A percentile compares a stretch with the other conserved stretches of the same genome.
Evolutionary conservation across 2,329 filamentous ascomycete species (phyloP).

Genomic region (Claviceps lovelessii): DNA sequence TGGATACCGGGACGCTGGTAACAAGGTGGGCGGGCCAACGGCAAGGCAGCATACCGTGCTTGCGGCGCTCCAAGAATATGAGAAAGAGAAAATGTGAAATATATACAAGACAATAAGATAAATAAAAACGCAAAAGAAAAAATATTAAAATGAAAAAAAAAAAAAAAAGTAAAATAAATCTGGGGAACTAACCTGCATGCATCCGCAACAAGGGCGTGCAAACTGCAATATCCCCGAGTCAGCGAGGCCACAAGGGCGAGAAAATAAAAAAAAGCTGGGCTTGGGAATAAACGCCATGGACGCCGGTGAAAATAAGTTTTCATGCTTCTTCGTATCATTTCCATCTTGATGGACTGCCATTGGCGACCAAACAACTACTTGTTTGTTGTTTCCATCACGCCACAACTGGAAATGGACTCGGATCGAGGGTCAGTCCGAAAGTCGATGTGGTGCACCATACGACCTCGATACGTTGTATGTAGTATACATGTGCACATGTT

Average conservation of each 20-base stretch:
- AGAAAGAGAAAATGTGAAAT: no score
- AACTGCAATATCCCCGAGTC: background rate
- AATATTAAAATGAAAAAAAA: no score
- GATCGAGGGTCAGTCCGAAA: background rate
- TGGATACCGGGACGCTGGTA: background rate
- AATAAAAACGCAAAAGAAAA: no score
- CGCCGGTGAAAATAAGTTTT: background rate
- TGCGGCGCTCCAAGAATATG: no score
- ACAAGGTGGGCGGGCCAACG: background rate
- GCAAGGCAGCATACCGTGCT: background rate
- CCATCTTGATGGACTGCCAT: background rate
- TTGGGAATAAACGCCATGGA: no score
- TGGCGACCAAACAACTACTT: background rate
- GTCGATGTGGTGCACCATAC: background rate
- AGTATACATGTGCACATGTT: no score
- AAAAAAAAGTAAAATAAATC: background rate
- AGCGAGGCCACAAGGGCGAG: background rate
- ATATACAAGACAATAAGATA: no score
- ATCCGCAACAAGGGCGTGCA: conserved; percentile 1
- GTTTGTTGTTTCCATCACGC: background rate
- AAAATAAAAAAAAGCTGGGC: background rate
- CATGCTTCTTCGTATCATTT: background rate
- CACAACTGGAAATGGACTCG: background rate
- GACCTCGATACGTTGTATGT: background rate
- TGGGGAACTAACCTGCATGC: conserved; percentile 1